Evolutionary conservation across 192 early-diverging fungal genomes (phyloP), one percentile per base, ranked within the genome.

Genomic region (Geosiphon pyriformis): DNA sequence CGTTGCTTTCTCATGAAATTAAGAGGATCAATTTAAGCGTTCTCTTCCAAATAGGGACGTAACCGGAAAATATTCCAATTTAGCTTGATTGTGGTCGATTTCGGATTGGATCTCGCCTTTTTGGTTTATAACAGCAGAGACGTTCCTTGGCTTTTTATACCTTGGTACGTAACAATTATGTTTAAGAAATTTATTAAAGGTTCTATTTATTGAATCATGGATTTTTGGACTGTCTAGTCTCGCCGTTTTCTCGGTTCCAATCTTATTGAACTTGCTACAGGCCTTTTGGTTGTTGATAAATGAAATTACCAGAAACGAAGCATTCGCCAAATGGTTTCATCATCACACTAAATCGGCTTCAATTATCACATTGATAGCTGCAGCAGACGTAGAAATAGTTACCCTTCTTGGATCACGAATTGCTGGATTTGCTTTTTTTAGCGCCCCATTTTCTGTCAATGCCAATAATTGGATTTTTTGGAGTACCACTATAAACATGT

Each of bases 381-480:
- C 18, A 33, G 47, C 61, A 20, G 61, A 64, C 22, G 34, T 64
- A 8, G 61, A 64, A 64, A 48, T 48, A 25, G 22, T 64, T 29
- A 51, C 10, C 6, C 30, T 64, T 64, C 27, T 64, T 23, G 20
- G 8, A 31, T 64, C 61, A 49, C 49, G 51, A 32, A 30, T 64
- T 26, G 61, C 61, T 8, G 61, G 61, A 17, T 64, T 49, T 11
- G 27, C 8, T 6, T 52, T 51, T 29, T 64, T 64, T 22, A 6
- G n/a, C 1, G 61, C 61, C 4, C 46, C 46, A 20, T 52, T 64
- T 22, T 64, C 61, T 20, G 31, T 32, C 4, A 50, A 6, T 2
- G 61, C 61, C 12, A 18, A 32, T 23, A 17, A 33, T 22, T 26
- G 31, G 20, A 52, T 64, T 7, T 64, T 64, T 52, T 64, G 61